Conservation (phyloP, 805 yeast species). For the Saccharomycopsis javanensis region DNA sequence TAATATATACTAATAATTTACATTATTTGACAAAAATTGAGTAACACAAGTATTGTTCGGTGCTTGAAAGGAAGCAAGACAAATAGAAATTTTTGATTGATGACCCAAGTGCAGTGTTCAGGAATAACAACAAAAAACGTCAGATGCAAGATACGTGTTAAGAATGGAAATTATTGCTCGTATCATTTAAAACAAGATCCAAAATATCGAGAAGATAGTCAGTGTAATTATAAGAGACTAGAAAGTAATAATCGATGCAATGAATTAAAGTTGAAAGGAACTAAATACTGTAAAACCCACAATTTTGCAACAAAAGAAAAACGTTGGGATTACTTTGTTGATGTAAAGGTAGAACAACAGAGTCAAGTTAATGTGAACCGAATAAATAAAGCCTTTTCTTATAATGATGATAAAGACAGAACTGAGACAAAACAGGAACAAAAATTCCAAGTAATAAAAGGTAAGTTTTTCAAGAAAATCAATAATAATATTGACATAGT, state of each 20-base stretch:
- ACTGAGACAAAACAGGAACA: not conserved
- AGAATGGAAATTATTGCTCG: constrained; percentile 26
- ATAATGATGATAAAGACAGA: not conserved
- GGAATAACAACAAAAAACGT: constrained; percentile 35
- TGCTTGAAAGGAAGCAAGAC: not conserved
- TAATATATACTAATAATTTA: too few species aligned
- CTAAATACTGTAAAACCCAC: not conserved
- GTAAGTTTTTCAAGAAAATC: too few species aligned
- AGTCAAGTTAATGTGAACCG: not conserved
- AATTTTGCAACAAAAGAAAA: not conserved
- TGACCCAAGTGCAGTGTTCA: constrained; percentile 26
- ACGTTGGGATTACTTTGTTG: not conserved
- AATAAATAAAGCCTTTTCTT: not conserved
- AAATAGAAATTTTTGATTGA: not conserved
- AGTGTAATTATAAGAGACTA: not conserved
- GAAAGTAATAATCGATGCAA: not conserved
- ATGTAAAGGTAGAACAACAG: not conserved
- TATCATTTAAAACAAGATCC: constrained; percentile 25
- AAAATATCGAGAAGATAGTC: not conserved
- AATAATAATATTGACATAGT: too few species aligned
- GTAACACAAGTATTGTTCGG: too few species aligned
- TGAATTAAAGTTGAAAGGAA: not conserved
- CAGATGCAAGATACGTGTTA: constrained; percentile 29
- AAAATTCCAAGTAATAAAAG: not conserved
- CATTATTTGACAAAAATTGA: not conserved